Percentiles rank a stretch among this genome's conserved stretches.
These are phyloP conservation scores for Xylaria sp. DNA, from an alignment of 2,329 filamentous ascomycete species.

Conservation along the genomic window DNA sequence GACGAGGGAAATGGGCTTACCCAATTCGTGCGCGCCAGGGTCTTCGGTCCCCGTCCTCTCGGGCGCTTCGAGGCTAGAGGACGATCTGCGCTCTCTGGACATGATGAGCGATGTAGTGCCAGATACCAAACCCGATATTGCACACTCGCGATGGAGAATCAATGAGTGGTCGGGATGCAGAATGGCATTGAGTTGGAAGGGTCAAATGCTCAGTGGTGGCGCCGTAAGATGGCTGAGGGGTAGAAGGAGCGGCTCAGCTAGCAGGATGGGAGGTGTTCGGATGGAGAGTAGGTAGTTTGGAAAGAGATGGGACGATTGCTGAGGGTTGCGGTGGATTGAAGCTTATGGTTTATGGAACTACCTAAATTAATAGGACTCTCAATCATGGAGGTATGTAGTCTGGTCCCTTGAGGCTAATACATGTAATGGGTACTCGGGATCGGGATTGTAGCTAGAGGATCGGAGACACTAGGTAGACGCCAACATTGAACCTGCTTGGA, in stretches of 20 bases:
- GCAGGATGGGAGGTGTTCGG: conserved; percentile 11
- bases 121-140: conserved; percentile 11
- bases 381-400: no score
- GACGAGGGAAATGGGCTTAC: conserved; percentile 52
- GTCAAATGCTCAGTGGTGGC: conserved; percentile 16
- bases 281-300: conserved; percentile 4
- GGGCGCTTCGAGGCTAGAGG: conserved; percentile 48
- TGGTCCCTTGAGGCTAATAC: conserved; percentile 35
- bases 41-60: conserved; percentile 57
- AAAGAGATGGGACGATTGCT: conserved; percentile 10
- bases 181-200: conserved; percentile 6
- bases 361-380: conserved; percentile 9
- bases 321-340: conserved; percentile 12
- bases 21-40: conserved; percentile 69
- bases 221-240: conserved; percentile 30
- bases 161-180: conserved; percentile 6
- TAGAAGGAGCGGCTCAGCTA: conserved; percentile 24
- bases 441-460: conserved; percentile 42
- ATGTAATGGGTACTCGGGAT: conserved; percentile 40
- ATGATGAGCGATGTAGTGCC: conserved; percentile 35
- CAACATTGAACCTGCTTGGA: conserved; percentile 13
- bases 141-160: conserved; percentile 20
- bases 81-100: conserved; percentile 44
- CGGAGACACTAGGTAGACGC: conserved; percentile 34
- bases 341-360: background rate